A percentile compares a stretch with the other conserved stretches of the same genome.
Conservation (phyloP, 2,329 filamentous ascomycete species). For the Aspergillus chevalieri region DNA sequence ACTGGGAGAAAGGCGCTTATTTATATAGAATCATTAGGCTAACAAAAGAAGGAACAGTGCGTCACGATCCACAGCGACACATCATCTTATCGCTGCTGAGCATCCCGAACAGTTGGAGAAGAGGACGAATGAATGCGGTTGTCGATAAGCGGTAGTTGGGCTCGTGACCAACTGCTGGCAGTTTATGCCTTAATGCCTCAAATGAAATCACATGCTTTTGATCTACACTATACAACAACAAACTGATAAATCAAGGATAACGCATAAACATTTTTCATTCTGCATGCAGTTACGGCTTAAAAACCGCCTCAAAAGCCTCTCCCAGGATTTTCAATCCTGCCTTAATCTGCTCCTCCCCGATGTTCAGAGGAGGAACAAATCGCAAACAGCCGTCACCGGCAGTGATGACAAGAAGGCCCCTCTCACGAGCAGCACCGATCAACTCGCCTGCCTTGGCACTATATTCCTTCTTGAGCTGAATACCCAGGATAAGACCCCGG, state of each 20-base stretch:
- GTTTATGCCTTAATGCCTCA: not conserved
- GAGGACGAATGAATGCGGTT: not conserved
- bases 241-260: not conserved
- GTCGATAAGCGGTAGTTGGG: not conserved
- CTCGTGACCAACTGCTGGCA: not conserved
- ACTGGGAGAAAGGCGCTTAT: not conserved
- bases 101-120: not conserved
- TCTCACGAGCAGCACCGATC: slow-evolving; percentile 77
- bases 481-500: slow-evolving; percentile 74
- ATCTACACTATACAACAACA: not conserved
- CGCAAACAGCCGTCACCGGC: slow-evolving; percentile 87
- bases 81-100: not conserved
- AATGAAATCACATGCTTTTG: not conserved
- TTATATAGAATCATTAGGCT: not conserved
- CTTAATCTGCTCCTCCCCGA: slow-evolving; percentile 73
- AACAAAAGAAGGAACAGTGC: not conserved
- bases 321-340: slow-evolving; percentile 70
- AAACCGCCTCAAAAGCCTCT: slow-evolving; percentile 56
- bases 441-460: slow-evolving; percentile 49
- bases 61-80: not conserved
- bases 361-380: slow-evolving; percentile 81
- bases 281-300: slow-evolving; percentile 28
- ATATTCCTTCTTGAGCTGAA: slow-evolving; percentile 71
- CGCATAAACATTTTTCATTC: not conserved
- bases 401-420: slow-evolving; percentile 83